Percentiles rank a stretch among this genome's conserved stretches.
Conservation (phyloP, 768 basidiomycete species). For the Chalciporus sphaerocephalus region DNA sequence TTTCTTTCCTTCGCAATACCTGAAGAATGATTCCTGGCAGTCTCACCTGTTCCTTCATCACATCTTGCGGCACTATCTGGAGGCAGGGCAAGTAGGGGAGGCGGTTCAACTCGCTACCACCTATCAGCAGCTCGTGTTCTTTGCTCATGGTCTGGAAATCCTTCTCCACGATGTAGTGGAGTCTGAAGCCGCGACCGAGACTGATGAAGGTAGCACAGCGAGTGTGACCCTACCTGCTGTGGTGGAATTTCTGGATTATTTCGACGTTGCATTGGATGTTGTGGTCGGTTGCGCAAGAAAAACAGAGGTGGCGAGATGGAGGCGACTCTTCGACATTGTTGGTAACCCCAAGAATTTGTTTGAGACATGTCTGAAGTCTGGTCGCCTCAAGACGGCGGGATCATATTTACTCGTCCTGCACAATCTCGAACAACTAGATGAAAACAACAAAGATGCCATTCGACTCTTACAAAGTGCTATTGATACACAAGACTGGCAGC, state of each 20-base stretch:
- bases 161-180: slow-evolving; percentile 92
- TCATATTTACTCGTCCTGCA: slow-evolving; percentile 93
- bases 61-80: slow-evolving; percentile 79
- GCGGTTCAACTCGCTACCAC: slow-evolving; percentile 83
- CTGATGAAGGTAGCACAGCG: slow-evolving; percentile 18
- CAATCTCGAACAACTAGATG: slow-evolving; percentile 85
- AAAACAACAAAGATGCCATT: slow-evolving; percentile 71
- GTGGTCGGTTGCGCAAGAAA: slow-evolving; percentile 96
- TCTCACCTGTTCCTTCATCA: slow-evolving; percentile 94
- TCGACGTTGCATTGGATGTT: slow-evolving; percentile 85
- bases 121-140: slow-evolving; percentile 87
- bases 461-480: slow-evolving; percentile 75
- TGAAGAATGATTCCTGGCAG: slow-evolving; percentile 36
- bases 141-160: slow-evolving; percentile 90
- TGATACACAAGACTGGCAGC: slow-evolving; percentile 76
- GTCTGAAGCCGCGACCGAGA: slow-evolving; percentile 54
- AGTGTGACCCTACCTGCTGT: slow-evolving; percentile 54
- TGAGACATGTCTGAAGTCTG: slow-evolving; percentile 76
- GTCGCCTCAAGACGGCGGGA: slow-evolving; percentile 80
- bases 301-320: slow-evolving; percentile 91
- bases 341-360: slow-evolving; percentile 89
- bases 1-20: slow-evolving; percentile 1
- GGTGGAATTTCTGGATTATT: slow-evolving; percentile 91
- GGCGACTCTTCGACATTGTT: slow-evolving; percentile 80
- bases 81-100: slow-evolving; percentile 55